A percentile compares a stretch with the other conserved stretches of the same genome.
phyloP scores from a whole-genome alignment of 768 basidiomycete species.

The Russula sp. region DNA sequence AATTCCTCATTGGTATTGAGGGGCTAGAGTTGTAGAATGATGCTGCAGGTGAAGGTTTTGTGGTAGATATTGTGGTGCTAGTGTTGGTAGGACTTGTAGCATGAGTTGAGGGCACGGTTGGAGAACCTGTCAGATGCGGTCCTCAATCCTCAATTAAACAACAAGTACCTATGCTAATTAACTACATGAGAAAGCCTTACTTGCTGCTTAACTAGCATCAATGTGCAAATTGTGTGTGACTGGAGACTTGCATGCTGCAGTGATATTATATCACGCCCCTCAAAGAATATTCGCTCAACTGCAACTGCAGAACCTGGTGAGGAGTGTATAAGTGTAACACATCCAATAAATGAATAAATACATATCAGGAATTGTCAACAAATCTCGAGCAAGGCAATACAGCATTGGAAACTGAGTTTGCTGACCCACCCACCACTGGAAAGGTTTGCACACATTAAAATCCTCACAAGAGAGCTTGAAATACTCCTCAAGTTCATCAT shows the following conservation, averaged over 20 bases:
- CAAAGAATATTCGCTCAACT: background rate
- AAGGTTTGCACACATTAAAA: background rate
- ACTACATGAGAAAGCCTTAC: too few species aligned
- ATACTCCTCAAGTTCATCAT: background rate
- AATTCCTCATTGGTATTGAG: too few species aligned
- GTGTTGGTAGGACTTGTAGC: too few species aligned
- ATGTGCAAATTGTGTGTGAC: background rate
- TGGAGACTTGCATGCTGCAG: background rate
- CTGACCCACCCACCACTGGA: constrained; percentile 1
- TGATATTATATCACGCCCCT: background rate
- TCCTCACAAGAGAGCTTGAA: background rate
- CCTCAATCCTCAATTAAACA: too few species aligned
- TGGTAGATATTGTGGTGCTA: too few species aligned
- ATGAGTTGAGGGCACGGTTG: too few species aligned
- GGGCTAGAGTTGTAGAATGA: too few species aligned
- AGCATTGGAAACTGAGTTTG: background rate
- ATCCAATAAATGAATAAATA: background rate
- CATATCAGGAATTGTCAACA: background rate
- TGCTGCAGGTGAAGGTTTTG: too few species aligned
- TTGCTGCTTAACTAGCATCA: too few species aligned
- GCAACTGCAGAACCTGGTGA: background rate
- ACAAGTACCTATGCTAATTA: too few species aligned
- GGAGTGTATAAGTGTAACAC: background rate
- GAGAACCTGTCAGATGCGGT: too few species aligned
- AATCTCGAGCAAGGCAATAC: background rate